These are phyloP conservation scores for Ascoidea asiatica DNA, from an alignment of 805 yeast genomes.

Conservation along the genomic window DNA sequence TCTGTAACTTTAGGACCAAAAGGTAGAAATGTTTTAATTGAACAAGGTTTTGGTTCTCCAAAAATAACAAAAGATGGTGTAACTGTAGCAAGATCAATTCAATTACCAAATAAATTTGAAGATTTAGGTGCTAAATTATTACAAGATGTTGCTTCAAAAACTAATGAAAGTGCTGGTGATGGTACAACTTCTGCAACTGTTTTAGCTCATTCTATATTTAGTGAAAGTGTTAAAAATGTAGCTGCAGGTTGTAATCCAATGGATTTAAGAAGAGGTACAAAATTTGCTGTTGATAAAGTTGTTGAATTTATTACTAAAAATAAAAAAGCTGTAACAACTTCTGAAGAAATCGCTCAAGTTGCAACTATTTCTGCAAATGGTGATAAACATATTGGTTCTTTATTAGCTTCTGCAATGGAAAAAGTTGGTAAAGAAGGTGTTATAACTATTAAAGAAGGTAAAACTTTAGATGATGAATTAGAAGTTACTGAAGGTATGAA, in stretches of 20 bases:
- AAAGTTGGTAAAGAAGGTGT: conserved; percentile 99
- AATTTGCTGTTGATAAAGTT: conserved; percentile 91
- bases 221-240: conserved; percentile 90
- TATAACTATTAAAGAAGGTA: conserved; percentile 94
- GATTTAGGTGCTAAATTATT: conserved; percentile 91
- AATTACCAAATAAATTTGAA: conserved; percentile 80
- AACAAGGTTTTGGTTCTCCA: conserved; percentile 93
- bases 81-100: conserved; percentile 82
- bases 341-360: conserved; percentile 93
- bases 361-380: conserved; percentile 98
- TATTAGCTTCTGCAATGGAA: conserved; percentile 93
- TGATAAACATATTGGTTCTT: conserved; percentile 79
- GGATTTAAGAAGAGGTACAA: conserved; percentile 95
- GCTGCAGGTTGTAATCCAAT: conserved; percentile 99
- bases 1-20: conserved; percentile 95
- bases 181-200: conserved; percentile 98
- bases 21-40: conserved; percentile 93
- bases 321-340: conserved; percentile 87
- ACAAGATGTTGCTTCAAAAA: conserved; percentile 94
- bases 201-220: conserved; percentile 87
- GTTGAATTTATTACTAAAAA: conserved; percentile 70
- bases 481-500: conserved; percentile 98
- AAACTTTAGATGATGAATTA: conserved; percentile 89
- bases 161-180: conserved; percentile 96
- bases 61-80: conserved; percentile 99